Evolutionary conservation across 116 monocot genomes (phyloP), one percentile per base, ranked within the genome.

Genomic region (Posidonia oceanica): DNA sequence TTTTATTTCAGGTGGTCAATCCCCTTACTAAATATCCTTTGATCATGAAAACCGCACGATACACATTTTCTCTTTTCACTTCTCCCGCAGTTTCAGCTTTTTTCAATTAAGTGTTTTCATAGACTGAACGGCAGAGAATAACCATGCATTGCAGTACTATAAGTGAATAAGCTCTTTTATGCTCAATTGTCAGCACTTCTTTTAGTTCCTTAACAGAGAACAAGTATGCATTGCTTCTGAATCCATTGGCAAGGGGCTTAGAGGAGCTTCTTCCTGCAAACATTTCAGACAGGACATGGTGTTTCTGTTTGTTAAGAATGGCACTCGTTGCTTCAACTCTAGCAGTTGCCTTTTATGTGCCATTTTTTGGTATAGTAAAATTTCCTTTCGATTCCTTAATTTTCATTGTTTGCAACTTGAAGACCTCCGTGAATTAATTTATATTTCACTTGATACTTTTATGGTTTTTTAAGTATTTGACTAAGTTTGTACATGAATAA

Each of bases 21-120:
- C 97, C 89, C 22, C 77, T 91, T 69, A 91, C 92, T 3, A 97
- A 97, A 80, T 92, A 97, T 96, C 96, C 88, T 96, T 75, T 37
- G 0, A 59, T 48, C 3, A 14, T 14, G 17, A 14, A 13, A 67
- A 7, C n/a, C 3, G 4, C 12, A 44, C 23, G 36, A 3, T 29
- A 16, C 29, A 41, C n/a, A 2, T 11, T 23, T 14, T 23, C 23
- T 13, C 1, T 51, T n/a, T 36, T 58, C 54, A 5, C 3, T 17
- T 36, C 55, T 40, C n/a, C 64, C 60, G 36, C 8, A 20, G 39
- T 12, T n/a, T n/a, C 13, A 23, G 7, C n/a, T 16, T 64, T 15
- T 40, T 11, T 40, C 4, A 4, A 15, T 72, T 29, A 51, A 44
- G 17, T 62, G 10, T 13, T 52, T 51, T 63, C 5, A 13, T 36